Base-by-base conservation (phyloP, 371 early-diverging fungal genomes). In the Apophysomyces sp. region DNA sequence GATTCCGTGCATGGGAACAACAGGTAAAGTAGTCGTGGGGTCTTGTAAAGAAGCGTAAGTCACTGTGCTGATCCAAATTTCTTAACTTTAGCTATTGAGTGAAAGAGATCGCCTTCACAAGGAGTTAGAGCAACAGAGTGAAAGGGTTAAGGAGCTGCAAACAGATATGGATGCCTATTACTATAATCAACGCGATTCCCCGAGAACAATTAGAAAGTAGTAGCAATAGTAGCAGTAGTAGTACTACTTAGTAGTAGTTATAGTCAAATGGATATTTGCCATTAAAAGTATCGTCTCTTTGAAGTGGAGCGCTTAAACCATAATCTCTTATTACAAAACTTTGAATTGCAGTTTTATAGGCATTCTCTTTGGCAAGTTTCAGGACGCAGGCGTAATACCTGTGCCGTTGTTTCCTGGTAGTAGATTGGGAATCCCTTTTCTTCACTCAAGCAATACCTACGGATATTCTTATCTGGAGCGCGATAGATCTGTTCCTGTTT, bases 1-100 rank as follows among this genome's bases (percentile, higher is more conserved):
- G 97, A 56, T 97, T 98, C 87, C 87, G 96, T 69, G 86, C 89
- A 68, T 98, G 98, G 98, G 98, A 97, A 77, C 94, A 94, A 76
- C 92, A 86, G 82, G 89, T 93, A 75, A 18, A 49, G 28, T 31
- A 52, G 34, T 16, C 13, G 12, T 8, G 31, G 21, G 31, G 21
- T 30, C 5, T 40, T 40, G 18, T 55, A 15, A 29, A 15, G 27
- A 13, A 4, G 11, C n/a, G 16, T 27, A 9, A 13, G 27, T 16
- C 9, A 24, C 27, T 24, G 0, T 28, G 44, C 13, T 28, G 29
- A 29, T 37, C 30, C 6, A 18, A 15, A 7, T 41, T 8, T 18
- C 21, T 21, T 39, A 13, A n/a, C 26, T 7, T 30, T 71, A 93
- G 90, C 80, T 95, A 9, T 92, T 97, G 79, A 88, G 90, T 67